Percentiles rank a stretch among this genome's conserved stretches.
Conservation (phyloP, 805 yeast species). For the Wickerhamomyces bisporus region DNA sequence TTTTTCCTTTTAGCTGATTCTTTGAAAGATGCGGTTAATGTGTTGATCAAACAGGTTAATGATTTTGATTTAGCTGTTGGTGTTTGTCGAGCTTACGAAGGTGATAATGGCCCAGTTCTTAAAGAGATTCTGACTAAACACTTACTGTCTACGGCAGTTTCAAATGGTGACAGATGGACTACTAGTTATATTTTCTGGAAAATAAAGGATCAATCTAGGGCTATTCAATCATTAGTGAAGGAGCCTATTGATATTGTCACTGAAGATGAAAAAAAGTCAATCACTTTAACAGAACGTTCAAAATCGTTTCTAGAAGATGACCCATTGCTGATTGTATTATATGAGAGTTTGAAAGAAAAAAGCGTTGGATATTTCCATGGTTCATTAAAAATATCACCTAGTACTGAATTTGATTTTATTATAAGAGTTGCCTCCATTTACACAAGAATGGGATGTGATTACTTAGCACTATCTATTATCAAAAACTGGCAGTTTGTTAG, state of each 20-base stretch:
- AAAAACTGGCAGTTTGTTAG: constrained; percentile 61
- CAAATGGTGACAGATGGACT: constrained; percentile 72
- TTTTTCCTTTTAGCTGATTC: constrained; percentile 79
- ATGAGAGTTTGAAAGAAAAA: constrained; percentile 52
- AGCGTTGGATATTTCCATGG: constrained; percentile 46
- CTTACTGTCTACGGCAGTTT: constrained; percentile 52
- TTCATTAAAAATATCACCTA: constrained; percentile 35
- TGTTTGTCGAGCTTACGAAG: constrained; percentile 72
- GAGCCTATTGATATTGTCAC: constrained; percentile 39
- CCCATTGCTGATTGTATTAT: constrained; percentile 71
- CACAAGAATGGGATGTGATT: constrained; percentile 88
- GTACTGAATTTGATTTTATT: constrained; percentile 55
- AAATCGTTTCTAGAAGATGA: constrained; percentile 61
- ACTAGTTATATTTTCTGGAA: constrained; percentile 80
- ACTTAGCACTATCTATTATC: constrained; percentile 57
- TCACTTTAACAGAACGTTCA: constrained; percentile 23
- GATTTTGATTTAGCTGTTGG: constrained; percentile 76
- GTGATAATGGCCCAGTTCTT: constrained; percentile 52
- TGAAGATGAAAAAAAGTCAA: constrained; percentile 24
- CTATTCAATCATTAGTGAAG: constrained; percentile 63
- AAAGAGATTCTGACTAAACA: constrained; percentile 41
- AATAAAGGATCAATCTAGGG: constrained; percentile 37
- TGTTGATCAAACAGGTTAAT: constrained; percentile 57
- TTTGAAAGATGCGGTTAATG: constrained; percentile 71
- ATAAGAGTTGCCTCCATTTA: constrained; percentile 62